A percentile compares a stretch with the other conserved stretches of the same genome.
Conservation (phyloP, 2,329 filamentous ascomycete species). For the Diaporthe capsici region DNA sequence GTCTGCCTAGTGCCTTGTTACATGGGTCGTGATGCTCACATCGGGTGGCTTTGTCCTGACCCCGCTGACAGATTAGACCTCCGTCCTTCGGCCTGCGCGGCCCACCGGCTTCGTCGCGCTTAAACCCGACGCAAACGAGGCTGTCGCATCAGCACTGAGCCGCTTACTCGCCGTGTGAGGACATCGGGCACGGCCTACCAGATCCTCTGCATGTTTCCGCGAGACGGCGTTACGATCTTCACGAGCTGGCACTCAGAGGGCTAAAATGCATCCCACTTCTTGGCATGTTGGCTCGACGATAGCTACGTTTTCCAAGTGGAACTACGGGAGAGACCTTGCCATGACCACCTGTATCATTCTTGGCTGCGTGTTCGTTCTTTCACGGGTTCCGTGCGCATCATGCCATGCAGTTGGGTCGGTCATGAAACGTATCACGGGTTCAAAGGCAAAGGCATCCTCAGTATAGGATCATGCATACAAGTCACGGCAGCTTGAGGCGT, state of each 20-base stretch:
- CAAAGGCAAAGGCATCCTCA: background rate
- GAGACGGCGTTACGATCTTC: background rate
- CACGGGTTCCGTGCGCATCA: background rate
- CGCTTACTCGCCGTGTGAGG: background rate
- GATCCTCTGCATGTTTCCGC: background rate
- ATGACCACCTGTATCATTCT: background rate
- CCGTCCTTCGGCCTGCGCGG: background rate
- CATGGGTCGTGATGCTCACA: background rate
- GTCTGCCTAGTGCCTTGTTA: background rate
- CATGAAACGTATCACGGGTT: background rate
- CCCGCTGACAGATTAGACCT: constrained; percentile 8
- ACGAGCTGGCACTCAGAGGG: background rate
- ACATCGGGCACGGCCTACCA: background rate
- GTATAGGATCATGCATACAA: background rate
- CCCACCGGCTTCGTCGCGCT: background rate
- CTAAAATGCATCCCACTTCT: background rate
- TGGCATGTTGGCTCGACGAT: background rate
- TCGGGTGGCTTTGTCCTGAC: background rate
- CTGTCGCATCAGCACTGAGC: background rate
- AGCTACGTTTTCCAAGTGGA: background rate
- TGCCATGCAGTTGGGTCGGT: background rate
- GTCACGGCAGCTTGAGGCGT: background rate
- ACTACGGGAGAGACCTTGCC: background rate
- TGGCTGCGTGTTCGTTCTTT: background rate
- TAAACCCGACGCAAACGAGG: constrained; percentile 12